These are phyloP conservation scores for Helotiales sp. DNA, from an alignment of 2,329 filamentous ascomycete genomes.

Conservation along the genomic window DNA sequence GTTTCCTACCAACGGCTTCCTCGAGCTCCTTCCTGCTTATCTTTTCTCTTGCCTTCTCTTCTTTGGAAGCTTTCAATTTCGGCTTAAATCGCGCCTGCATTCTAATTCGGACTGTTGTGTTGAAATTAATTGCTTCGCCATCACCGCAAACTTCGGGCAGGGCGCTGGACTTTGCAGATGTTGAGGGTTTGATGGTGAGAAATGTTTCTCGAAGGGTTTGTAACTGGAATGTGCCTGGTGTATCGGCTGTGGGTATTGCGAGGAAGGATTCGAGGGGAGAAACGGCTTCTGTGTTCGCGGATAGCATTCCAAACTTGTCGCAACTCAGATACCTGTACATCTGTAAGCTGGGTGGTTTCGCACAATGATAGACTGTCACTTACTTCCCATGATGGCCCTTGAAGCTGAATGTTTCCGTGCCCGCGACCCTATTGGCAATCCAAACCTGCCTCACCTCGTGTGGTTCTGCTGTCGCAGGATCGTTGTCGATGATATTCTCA, in stretches of 20 bases:
- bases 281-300: slow-evolving; percentile 77
- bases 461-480: slow-evolving; percentile 84
- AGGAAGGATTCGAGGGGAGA: slow-evolving; percentile 81
- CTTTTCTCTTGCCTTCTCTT: slow-evolving; percentile 80
- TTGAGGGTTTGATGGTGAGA: slow-evolving; percentile 59
- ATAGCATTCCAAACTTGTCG: slow-evolving; percentile 78
- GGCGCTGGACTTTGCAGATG: slow-evolving; percentile 45
- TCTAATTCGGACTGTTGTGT: slow-evolving; percentile 74
- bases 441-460: slow-evolving; percentile 96
- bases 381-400: slow-evolving; percentile 88
- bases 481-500: slow-evolving; percentile 85
- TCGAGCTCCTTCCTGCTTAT: slow-evolving; percentile 86
- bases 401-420: slow-evolving; percentile 79
- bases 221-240: slow-evolving; percentile 70
- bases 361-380: slow-evolving; percentile 21
- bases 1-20: slow-evolving; percentile 69
- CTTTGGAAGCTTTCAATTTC: slow-evolving; percentile 73
- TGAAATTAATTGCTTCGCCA: slow-evolving; percentile 64
- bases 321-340: slow-evolving; percentile 74
- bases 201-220: slow-evolving; percentile 74
- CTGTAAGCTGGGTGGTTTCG: slow-evolving; percentile 5
- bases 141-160: slow-evolving; percentile 74
- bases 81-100: slow-evolving; percentile 98
- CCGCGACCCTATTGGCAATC: slow-evolving; percentile 81
- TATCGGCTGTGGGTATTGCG: slow-evolving; percentile 62